Conservation (phyloP, 192 early-diverging fungal species). For the Linnemannia schmuckeri region DNA sequence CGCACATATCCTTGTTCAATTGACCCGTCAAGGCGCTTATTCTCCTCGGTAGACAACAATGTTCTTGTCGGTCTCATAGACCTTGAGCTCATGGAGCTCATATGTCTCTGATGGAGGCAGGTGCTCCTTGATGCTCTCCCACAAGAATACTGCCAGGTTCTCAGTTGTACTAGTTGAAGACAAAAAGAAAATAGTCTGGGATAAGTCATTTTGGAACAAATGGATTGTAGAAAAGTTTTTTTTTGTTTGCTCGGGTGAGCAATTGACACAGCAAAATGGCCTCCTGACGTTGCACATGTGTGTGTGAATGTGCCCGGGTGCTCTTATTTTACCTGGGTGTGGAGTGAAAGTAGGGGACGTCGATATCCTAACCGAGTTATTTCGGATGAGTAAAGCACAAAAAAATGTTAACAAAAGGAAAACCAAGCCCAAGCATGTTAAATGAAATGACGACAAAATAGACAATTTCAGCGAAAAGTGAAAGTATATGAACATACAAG, state of each 20-base stretch:
- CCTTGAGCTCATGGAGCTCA: slow-evolving; percentile 68
- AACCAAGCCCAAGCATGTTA: neutral
- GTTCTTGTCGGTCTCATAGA: slow-evolving; percentile 81
- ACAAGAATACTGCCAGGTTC: slow-evolving; percentile 90
- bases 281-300: no score
- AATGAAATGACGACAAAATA: neutral
- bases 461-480: neutral
- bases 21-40: neutral
- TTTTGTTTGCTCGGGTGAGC: neutral
- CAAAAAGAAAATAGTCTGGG: slow-evolving; percentile 1
- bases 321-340: slow-evolving; percentile 66
- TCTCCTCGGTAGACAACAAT: slow-evolving; percentile 79
- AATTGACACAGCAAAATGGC: neutral
- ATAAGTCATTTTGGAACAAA: neutral
- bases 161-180: slow-evolving; percentile 80
- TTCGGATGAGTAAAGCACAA: neutral
- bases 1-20: no score
- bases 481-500: slow-evolving; percentile 61
- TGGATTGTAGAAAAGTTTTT: neutral
- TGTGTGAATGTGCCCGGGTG: neutral
- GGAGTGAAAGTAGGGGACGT: slow-evolving; percentile 81
- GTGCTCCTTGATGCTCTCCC: slow-evolving; percentile 66
- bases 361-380: slow-evolving; percentile 72
- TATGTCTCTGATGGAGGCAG: slow-evolving; percentile 43
- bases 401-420: neutral